Evolutionary conservation across 2,329 filamentous ascomycete species (phyloP).

Genomic region (Curvularia sp.): DNA sequence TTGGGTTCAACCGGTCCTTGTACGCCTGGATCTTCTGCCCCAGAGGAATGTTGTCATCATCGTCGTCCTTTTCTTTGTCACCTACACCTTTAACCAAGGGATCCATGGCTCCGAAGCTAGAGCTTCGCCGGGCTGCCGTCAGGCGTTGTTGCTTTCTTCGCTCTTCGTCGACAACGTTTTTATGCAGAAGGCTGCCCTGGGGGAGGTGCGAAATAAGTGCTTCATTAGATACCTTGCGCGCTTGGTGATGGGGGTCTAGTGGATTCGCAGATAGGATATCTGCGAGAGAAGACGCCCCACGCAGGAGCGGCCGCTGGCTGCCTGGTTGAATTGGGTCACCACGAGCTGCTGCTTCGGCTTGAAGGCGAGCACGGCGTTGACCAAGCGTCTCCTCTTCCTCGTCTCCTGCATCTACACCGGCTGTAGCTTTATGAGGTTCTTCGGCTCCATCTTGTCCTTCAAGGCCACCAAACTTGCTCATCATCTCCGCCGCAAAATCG

Average conservation of each 20-base stretch:
- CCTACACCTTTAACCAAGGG: conserved; percentile 37
- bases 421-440: conserved; percentile 29
- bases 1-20: conserved; percentile 41
- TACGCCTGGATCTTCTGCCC: conserved; percentile 49
- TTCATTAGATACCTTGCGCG: conserved; percentile 48
- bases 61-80: conserved; percentile 35
- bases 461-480: conserved; percentile 54
- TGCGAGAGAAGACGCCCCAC: conserved; percentile 63
- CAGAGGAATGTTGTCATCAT: conserved; percentile 42
- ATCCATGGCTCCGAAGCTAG: conserved; percentile 38
- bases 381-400: conserved; percentile 79
- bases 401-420: conserved; percentile 12
- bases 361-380: conserved; percentile 75
- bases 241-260: conserved; percentile 42
- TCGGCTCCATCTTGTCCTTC: conserved; percentile 27
- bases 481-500: conserved; percentile 72
- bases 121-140: conserved; percentile 43
- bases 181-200: conserved; percentile 52
- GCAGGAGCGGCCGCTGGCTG: conserved; percentile 46
- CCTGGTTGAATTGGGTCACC: conserved; percentile 33
- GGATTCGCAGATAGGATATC: conserved; percentile 67
- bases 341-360: conserved; percentile 69
- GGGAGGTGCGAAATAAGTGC: conserved; percentile 44
- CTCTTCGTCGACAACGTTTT: conserved; percentile 48
- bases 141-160: conserved; percentile 46